These are phyloP conservation scores for Gamsiella multidivaricata DNA, from an alignment of 192 early-diverging fungal genomes.

Conservation along the genomic window DNA sequence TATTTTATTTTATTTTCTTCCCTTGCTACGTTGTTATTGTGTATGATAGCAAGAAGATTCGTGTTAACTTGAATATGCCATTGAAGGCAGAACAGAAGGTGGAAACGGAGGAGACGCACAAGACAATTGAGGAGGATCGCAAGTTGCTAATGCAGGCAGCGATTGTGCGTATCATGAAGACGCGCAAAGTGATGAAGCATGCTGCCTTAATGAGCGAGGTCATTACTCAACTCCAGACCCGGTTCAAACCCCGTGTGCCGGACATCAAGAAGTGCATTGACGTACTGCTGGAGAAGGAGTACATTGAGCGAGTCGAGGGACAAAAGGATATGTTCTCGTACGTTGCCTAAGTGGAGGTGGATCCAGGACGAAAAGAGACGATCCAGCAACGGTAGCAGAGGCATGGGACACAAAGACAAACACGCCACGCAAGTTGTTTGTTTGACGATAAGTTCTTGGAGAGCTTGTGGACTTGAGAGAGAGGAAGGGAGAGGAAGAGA, in stretches of 20 bases:
- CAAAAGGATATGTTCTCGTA: constrained; percentile 89
- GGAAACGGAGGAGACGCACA: constrained; percentile 93
- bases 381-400: background rate
- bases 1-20: background rate
- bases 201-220: constrained; percentile 88
- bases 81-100: constrained; percentile 91
- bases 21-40: no score
- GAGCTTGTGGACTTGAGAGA: background rate
- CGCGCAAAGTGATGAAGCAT: constrained; percentile 90
- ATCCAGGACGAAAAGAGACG: background rate
- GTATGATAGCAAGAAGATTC: constrained; percentile 81
- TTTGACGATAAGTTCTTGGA: background rate
- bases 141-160: constrained; percentile 96
- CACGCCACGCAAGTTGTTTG: background rate
- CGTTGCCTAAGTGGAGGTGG: constrained; percentile 66
- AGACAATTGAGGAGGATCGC: constrained; percentile 92
- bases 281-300: constrained; percentile 91
- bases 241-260: constrained; percentile 89
- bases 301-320: constrained; percentile 87
- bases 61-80: constrained; percentile 87
- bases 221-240: constrained; percentile 83
- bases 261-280: constrained; percentile 99
- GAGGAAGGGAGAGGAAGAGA: background rate
- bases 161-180: constrained; percentile 99
- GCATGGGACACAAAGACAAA: no score